Evolutionary conservation across 75 land plant genomes (phyloP).

Genomic region (Adiantum capillusveneris): DNA sequence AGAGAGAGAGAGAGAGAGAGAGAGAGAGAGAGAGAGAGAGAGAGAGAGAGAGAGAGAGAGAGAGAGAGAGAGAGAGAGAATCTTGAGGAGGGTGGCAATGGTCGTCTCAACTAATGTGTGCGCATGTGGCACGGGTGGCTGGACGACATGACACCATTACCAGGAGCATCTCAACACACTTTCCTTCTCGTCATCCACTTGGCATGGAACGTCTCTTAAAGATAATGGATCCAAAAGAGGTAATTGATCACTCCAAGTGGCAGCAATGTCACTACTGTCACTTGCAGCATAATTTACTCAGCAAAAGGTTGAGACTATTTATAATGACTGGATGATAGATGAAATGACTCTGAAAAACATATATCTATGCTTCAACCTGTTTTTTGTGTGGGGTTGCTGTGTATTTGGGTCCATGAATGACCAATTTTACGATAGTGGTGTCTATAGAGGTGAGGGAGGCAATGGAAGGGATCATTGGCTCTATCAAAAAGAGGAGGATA

Average conservation of each 20-base stretch:
- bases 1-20: too few species aligned
- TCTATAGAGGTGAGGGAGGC: slow-evolving; percentile 60
- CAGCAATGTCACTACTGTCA: background rate
- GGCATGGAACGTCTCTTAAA: too few species aligned
- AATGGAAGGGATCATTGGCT: slow-evolving; percentile 65
- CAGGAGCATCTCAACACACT: too few species aligned
- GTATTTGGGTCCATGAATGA: slow-evolving; percentile 79
- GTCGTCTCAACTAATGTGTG: too few species aligned
- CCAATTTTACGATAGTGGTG: slow-evolving; percentile 61
- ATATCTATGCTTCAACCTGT: slow-evolving; percentile 42
- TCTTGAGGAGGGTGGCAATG: too few species aligned
- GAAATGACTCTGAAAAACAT: background rate
- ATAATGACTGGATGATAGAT: background rate
- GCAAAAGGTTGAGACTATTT: background rate
- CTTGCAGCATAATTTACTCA: background rate
- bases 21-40: too few species aligned
- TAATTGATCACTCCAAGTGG: background rate
- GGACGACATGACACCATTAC: too few species aligned
- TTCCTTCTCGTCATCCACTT: too few species aligned
- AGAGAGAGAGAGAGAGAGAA: too few species aligned
- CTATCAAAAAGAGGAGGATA: slow-evolving; percentile 36
- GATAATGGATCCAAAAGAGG: too few species aligned
- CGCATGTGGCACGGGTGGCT: too few species aligned
- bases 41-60: too few species aligned
- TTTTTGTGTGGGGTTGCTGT: slow-evolving; percentile 75